These are phyloP conservation scores for Diaporthe nobilis DNA, from an alignment of 2,329 filamentous ascomycete species.

Conservation along the genomic window DNA sequence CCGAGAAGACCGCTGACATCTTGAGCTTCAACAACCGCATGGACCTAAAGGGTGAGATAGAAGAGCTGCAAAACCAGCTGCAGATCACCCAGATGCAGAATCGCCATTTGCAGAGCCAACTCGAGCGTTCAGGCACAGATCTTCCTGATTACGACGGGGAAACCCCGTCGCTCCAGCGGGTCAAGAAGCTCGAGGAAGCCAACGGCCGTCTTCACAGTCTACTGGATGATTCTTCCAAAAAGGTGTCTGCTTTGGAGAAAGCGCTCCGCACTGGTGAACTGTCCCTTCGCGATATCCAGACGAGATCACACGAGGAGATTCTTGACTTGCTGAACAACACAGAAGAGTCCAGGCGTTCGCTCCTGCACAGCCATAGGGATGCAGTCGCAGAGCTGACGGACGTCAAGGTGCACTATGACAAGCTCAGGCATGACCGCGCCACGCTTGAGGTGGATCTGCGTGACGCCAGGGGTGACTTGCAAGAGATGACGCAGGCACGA, in stretches of 20 bases:
- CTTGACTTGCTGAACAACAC: conserved; percentile 94
- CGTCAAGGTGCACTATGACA: conserved; percentile 88
- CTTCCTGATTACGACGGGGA: conserved; percentile 77
- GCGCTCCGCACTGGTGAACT: conserved; percentile 89
- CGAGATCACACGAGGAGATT: conserved; percentile 93
- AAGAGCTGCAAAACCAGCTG: conserved; percentile 93
- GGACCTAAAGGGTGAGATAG: conserved; percentile 91
- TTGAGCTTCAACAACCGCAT: conserved; percentile 88
- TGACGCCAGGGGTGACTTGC: conserved; percentile 85
- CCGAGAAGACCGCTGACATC: conserved; percentile 88
- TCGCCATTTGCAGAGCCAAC: conserved; percentile 88
- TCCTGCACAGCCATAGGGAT: conserved; percentile 88
- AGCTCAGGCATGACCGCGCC: conserved; percentile 84
- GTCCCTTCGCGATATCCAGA: conserved; percentile 90
- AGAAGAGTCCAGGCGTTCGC: conserved; percentile 85
- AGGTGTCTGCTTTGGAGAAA: conserved; percentile 90
- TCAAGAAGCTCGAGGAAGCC: conserved; percentile 92
- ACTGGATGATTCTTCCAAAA: conserved; percentile 93
- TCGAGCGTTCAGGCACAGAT: conserved; percentile 77
- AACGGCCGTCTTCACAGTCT: conserved; percentile 94
- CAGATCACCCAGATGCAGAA: conserved; percentile 97
- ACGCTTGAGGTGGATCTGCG: conserved; percentile 88
- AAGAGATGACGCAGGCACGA: conserved; percentile 82
- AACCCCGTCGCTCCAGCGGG: conserved; percentile 82
- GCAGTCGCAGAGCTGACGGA: conserved; percentile 88